A percentile compares a stretch with the other conserved stretches of the same genome.
phyloP scores from a whole-genome alignment of 148 eudicot species.

The Polygonum aviculare region DNA sequence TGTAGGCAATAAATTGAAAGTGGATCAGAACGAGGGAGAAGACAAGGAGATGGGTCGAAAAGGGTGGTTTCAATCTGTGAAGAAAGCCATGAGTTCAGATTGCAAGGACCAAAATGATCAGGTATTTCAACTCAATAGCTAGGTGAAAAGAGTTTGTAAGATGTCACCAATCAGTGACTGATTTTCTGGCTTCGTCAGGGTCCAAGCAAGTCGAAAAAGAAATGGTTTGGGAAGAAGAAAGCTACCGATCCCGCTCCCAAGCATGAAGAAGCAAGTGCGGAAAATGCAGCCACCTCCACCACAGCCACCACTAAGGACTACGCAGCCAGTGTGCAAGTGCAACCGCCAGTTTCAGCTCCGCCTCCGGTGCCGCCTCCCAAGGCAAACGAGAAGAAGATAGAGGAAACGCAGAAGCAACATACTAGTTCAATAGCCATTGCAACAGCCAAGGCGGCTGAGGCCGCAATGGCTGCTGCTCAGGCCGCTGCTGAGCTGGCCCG shows the following conservation, averaged over 20 bases:
- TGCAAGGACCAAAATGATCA: conserved; percentile 43
- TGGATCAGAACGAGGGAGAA: conserved; percentile 14
- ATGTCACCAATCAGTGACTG: neutral
- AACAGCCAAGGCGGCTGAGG: conserved; percentile 39
- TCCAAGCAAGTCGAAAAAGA: conserved; percentile 45
- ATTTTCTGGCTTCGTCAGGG: conserved; percentile 25
- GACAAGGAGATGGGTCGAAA: conserved; percentile 58
- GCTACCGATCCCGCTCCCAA: conserved; percentile 14
- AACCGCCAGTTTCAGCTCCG: conserved; percentile 9
- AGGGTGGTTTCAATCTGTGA: conserved; percentile 77
- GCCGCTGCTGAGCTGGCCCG: conserved; percentile 2
- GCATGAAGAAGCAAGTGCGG: conserved; percentile 17
- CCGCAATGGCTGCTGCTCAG: neutral
- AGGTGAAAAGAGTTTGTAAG: too few species aligned
- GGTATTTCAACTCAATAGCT: conserved; percentile 18
- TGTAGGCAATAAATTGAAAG: neutral
- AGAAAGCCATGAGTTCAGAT: conserved; percentile 66
- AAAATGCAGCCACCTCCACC: conserved; percentile 17
- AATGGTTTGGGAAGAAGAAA: conserved; percentile 44
- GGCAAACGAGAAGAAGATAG: conserved; percentile 30
- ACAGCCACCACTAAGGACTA: neutral
- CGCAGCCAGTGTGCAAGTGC: neutral
- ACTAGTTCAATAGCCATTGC: conserved; percentile 33
- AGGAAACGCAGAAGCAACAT: conserved; percentile 38
- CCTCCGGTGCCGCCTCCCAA: conserved; percentile 19